Percentiles rank a stretch among this genome's conserved stretches.
Conservation (phyloP, 2,329 filamentous ascomycete species). For the Colletotrichum melonis region DNA sequence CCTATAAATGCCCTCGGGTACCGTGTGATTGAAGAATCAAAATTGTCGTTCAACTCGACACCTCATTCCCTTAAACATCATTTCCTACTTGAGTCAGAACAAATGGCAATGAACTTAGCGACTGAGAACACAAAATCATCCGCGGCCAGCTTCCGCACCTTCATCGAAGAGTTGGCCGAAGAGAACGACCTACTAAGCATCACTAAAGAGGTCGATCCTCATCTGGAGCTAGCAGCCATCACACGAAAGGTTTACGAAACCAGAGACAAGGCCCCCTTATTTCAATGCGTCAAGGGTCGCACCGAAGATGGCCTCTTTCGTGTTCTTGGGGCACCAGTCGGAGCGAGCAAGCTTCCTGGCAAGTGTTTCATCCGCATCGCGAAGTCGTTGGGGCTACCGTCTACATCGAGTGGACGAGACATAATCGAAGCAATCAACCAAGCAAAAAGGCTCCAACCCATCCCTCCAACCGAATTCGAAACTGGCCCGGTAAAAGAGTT, state of each 20-base stretch:
- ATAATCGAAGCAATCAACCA: constrained; percentile 55
- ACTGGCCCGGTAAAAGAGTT: constrained; percentile 57
- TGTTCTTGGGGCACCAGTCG: constrained; percentile 57
- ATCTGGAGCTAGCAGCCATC: constrained; percentile 60
- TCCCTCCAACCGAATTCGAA: constrained; percentile 45
- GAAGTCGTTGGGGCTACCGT: constrained; percentile 52
- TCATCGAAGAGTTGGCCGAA: constrained; percentile 53
- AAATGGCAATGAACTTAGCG: no score
- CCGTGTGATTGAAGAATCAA: no score
- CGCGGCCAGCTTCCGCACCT: constrained; percentile 56
- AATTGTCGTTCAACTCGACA: no score
- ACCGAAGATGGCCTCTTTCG: constrained; percentile 55
- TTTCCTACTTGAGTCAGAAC: no score
- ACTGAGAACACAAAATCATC: neutral
- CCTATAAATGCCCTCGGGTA: no score
- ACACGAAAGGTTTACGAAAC: constrained; percentile 57
- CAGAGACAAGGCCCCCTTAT: constrained; percentile 59
- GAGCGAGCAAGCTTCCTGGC: constrained; percentile 45
- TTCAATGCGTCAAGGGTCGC: constrained; percentile 61
- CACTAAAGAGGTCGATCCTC: constrained; percentile 52
- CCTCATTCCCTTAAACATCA: no score
- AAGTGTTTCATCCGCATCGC: constrained; percentile 55
- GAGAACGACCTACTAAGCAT: constrained; percentile 60
- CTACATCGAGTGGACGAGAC: constrained; percentile 48
- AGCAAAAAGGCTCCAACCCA: constrained; percentile 46